phyloP scores from a whole-genome alignment of 139 green algal genomes.

The Bryopsis sp. region DNA sequence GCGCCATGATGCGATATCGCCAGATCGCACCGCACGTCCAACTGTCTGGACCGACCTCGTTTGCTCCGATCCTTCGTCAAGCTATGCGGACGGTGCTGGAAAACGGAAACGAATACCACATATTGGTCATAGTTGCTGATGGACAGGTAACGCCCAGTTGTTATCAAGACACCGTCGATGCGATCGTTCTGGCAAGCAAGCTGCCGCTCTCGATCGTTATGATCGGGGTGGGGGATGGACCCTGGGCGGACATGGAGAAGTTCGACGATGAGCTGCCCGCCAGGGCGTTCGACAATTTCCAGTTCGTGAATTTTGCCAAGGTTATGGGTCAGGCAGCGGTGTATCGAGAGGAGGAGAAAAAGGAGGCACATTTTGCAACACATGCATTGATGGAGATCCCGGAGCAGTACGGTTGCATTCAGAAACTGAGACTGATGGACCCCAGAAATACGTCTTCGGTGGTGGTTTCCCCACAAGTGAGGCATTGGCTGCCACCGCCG shows the following conservation, averaged over 20 bases:
- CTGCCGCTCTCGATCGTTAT: constrained; percentile 60
- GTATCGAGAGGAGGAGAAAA: constrained; percentile 4
- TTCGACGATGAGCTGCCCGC: constrained; percentile 56
- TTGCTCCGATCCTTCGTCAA: constrained; percentile 57
- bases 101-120: constrained; percentile 43
- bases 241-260: constrained; percentile 59
- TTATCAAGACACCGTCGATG: constrained; percentile 28
- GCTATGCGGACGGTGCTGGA: constrained; percentile 43
- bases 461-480: no score
- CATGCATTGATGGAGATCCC: constrained; percentile 66
- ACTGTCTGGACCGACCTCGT: constrained; percentile 59
- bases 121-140: constrained; percentile 51
- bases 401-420: constrained; percentile 48
- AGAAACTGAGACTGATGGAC: constrained; percentile 7
- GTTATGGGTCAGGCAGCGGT: constrained; percentile 13
- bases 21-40: constrained; percentile 30
- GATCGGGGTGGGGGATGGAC: constrained; percentile 66
- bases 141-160: constrained; percentile 32
- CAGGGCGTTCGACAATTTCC: constrained; percentile 62
- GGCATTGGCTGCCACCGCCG: no score
- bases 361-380: constrained; percentile 49
- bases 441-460: no score
- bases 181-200: constrained; percentile 42
- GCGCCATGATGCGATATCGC: not conserved
- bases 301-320: constrained; percentile 69